A percentile compares a stretch with the other conserved stretches of the same genome.
These are phyloP conservation scores for Plasmodium cynomolgi DNA, from an alignment of 169 alveolate genomes.

Conservation along the genomic window DNA sequence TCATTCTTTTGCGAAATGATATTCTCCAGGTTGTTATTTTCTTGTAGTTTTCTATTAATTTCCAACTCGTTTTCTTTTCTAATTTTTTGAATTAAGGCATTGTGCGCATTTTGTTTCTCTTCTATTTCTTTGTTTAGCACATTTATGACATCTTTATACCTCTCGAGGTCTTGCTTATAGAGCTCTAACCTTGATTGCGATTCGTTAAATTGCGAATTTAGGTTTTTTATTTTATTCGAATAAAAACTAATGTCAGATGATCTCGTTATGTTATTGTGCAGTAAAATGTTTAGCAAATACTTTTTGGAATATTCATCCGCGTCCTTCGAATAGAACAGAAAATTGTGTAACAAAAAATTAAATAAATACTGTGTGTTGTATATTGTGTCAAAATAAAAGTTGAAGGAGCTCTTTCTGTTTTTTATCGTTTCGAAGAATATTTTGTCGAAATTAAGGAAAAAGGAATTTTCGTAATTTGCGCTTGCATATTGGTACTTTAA, in stretches of 20 bases:
- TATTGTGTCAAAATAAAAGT: conserved; percentile 75
- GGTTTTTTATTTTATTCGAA: conserved; percentile 74
- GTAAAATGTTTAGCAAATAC: conserved; percentile 66
- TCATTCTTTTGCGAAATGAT: conserved; percentile 76
- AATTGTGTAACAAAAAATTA: conserved; percentile 74
- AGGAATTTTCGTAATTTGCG: conserved; percentile 75
- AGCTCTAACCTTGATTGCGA: conserved; percentile 74
- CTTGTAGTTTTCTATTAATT: conserved; percentile 70
- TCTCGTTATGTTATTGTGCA: conserved; percentile 74
- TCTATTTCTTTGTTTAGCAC: conserved; percentile 75
- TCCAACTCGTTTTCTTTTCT: conserved; percentile 75
- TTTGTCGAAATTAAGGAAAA: conserved; percentile 73
- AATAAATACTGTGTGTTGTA: conserved; percentile 75
- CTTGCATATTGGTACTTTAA: conserved; percentile 67
- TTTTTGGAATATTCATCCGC: conserved; percentile 77
- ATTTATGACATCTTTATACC: conserved; percentile 76
- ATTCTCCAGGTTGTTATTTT: conserved; percentile 73
- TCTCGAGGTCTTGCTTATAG: conserved; percentile 75
- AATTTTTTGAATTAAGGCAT: conserved; percentile 69
- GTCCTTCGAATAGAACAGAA: conserved; percentile 74
- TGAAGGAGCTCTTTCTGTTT: conserved; percentile 75
- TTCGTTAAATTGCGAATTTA: conserved; percentile 74
- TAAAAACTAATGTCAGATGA: conserved; percentile 76
- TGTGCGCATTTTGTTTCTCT: conserved; percentile 71
- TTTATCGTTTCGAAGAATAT: conserved; percentile 74